Percentiles rank a stretch among this genome's conserved stretches.
These are phyloP conservation scores for Henckelia pumila DNA, from an alignment of 257 asterid genomes.

Conservation along the genomic window DNA sequence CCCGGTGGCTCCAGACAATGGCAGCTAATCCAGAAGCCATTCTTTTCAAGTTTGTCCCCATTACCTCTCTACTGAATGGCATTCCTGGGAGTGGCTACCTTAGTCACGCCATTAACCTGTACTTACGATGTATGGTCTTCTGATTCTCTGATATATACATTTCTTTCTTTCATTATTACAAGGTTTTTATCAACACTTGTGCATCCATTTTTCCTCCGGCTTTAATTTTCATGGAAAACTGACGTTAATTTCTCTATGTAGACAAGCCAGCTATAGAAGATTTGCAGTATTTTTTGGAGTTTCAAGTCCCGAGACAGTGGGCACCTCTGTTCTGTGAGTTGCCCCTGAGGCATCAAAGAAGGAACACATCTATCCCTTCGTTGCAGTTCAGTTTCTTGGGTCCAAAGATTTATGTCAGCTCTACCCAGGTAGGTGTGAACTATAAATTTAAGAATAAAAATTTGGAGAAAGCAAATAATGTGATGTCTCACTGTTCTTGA, in stretches of 20 bases:
- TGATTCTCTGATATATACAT: slow-evolving; percentile 15
- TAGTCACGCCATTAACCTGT: slow-evolving; percentile 96
- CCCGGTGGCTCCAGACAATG: slow-evolving; percentile 97
- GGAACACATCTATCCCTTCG: slow-evolving; percentile 62
- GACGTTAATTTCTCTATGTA: slow-evolving; percentile 27
- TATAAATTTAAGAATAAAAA: slow-evolving; percentile 5
- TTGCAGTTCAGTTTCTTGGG: slow-evolving; percentile 81
- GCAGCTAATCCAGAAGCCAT: slow-evolving; percentile 90
- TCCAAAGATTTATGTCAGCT: slow-evolving; percentile 70
- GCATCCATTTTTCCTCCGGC: background rate
- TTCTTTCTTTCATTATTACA: background rate
- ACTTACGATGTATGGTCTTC: slow-evolving; percentile 69
- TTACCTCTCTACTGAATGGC: slow-evolving; percentile 90
- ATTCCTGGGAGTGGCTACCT: slow-evolving; percentile 99
- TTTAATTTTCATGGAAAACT: background rate
- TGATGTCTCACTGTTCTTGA: background rate
- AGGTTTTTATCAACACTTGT: background rate
- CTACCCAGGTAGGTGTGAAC: slow-evolving; percentile 61
- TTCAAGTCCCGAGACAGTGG: slow-evolving; percentile 98
- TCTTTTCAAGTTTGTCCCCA: slow-evolving; percentile 85
- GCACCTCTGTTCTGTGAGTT: slow-evolving; percentile 91
- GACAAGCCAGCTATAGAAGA: slow-evolving; percentile 92
- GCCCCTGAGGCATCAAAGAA: slow-evolving; percentile 90
- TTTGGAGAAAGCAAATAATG: slow-evolving; percentile 5
- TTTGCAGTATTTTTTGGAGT: slow-evolving; percentile 84